Base-by-base conservation (phyloP, 2,329 filamentous ascomycete genomes). In the Bipolaris zeicola region DNA sequence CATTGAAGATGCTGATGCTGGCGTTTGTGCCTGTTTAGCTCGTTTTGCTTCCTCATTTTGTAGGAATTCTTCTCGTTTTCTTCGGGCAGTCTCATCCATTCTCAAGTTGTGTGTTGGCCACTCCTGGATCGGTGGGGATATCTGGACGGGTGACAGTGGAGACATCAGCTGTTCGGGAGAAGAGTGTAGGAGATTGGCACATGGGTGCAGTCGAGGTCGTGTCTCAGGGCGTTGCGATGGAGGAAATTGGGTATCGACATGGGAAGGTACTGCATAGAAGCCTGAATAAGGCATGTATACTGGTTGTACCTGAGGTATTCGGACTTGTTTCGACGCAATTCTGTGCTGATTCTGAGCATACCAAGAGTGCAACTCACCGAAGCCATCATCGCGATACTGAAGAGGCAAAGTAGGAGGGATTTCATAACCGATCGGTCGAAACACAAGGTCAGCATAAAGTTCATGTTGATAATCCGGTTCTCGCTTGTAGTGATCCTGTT, bases 71-170 rank as follows among this genome's bases (percentile, higher is more conserved):
- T 58, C 56, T 34, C 59, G 52, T 36, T 61, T 59, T 33, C 51
- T 51, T 18, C 18, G 43, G 20, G 46, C 33, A 10, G 44, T 20
- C n/a, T 13, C 20, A 24, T 58, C 48, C 8, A 50, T 10, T 14
- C n/a, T n/a, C 22, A 52, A 31, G 24, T 52, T 57, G 20, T 55
- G 28, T 2, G 62, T 63, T 1, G 60, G 62, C 63, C 63, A 65
- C 46, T 65, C 43, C 14, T 67, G 60, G 5, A 60, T 42, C 1
- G 58, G 39, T 3, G 63, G 63, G 34, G 44, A 10, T 26, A 6
- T 26, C 2, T 26, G 31, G 16, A 26, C 4, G 26, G 41, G 24
- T 18, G n/a, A 1, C 11, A 5, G 43, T 8, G 16, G 43, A 28
- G 7, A 28, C 6, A 11, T 28, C 11, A 31, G 33, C 14, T 26